phyloP scores from a whole-genome alignment of 1,139 yeast genomes.

The Yamadazyma dendronema region DNA sequence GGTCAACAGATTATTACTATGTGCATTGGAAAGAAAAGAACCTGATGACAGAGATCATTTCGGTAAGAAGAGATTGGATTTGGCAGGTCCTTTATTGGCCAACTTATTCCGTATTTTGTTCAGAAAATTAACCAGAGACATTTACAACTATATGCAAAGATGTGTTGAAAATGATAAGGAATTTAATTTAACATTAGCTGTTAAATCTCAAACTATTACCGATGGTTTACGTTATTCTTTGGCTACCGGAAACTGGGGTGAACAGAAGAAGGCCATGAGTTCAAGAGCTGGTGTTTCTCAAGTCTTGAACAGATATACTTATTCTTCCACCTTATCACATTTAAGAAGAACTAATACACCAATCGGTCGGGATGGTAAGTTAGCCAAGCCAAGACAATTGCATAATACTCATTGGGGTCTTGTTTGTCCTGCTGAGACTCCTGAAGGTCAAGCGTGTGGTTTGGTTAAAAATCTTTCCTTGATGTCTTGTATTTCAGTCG shows the following conservation, averaged over 20 bases:
- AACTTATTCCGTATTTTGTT: constrained; percentile 91
- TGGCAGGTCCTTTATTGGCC: constrained; percentile 97
- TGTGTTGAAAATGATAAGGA: constrained; percentile 98
- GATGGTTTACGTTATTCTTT: constrained; percentile 96
- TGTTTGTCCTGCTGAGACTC: constrained; percentile 99
- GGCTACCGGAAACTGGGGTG: constrained; percentile 99
- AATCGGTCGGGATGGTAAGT: constrained; percentile 97
- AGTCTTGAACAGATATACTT: constrained; percentile 95
- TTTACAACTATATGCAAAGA: constrained; percentile 97
- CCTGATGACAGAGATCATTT: constrained; percentile 99
- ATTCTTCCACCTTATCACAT: constrained; percentile 95
- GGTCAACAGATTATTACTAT: constrained; percentile 89
- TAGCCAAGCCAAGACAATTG: constrained; percentile 97
- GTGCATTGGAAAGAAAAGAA: constrained; percentile 96
- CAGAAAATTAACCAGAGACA: constrained; percentile 91
- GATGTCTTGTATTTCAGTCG: constrained; percentile 97
- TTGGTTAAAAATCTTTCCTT: constrained; percentile 91
- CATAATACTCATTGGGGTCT: constrained; percentile 99
- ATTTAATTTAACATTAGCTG: constrained; percentile 93
- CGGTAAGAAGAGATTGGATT: constrained; percentile 96
- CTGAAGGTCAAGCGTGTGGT: constrained; percentile 99
- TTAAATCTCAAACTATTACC: constrained; percentile 93
- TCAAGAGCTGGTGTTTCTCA: constrained; percentile 99
- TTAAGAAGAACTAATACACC: constrained; percentile 98
- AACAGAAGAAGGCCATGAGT: constrained; percentile 98